Base-by-base conservation (phyloP, 1,139 yeast genomes). In the Lodderomyces oxycetoniae region DNA sequence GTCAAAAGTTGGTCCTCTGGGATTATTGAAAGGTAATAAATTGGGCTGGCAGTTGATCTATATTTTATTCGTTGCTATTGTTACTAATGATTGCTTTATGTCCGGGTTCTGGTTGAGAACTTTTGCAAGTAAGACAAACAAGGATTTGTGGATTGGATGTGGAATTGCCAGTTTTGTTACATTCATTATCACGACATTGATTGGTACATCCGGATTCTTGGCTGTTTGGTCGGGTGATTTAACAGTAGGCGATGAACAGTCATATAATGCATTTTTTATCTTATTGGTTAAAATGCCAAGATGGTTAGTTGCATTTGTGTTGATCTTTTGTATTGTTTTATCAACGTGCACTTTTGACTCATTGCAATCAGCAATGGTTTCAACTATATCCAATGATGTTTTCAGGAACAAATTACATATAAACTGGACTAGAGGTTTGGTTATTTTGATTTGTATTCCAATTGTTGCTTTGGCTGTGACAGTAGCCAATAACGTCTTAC, bases 81-180 rank as follows among this genome's bases (percentile, higher is more conserved):
- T 87, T 34, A 85, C 96, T 27, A 89, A 89, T 50, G 96, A 87
- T 53, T 78, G 89, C 51, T 88, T 89, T 57, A 66, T 89, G 72
- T 77, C 95, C 23, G 95, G 95, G 0, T 88, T 88, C 55, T 89
- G 97, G 97, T 64, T 89, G 45, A 71, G 97, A 52, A 84, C 97
- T 0, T 89, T 89, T 65, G 95, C 97, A 3, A 81, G 95, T 11
- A 75, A 77, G 43, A 64, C 88, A 8, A 77, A 87, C 57, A 77
- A 68, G 48, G 96, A 88, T 51, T 68, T 89, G 49, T 60, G 74
- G 57, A 73, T 85, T 46, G 94, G 94, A 15, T 77, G 89, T 36
- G 65, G 79, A 2, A 61, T 88, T 40, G 95, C 96, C 1, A 72
- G 91, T 0, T 52, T 83, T 39, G 71, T 83, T 24, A 66, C 79